These are phyloP conservation scores for Rhizophora mangle DNA, from an alignment of 345 rosid genomes.

Conservation along the genomic window DNA sequence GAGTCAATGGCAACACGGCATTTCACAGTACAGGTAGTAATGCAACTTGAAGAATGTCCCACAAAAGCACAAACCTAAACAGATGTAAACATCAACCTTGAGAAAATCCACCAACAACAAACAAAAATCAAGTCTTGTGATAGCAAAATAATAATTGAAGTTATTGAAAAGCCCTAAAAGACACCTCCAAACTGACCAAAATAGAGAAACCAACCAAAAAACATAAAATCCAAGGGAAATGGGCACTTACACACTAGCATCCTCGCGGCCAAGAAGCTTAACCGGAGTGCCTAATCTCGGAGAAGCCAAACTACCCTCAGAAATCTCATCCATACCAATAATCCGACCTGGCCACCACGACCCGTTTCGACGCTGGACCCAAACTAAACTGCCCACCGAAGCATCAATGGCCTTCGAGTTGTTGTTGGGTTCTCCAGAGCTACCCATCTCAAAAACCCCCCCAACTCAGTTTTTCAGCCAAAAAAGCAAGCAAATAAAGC, in stretches of 20 bases:
- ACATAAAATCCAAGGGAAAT: background rate
- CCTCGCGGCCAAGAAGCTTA: constrained; percentile 94
- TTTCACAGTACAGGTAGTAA: background rate
- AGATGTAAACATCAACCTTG: too few species aligned
- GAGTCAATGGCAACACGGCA: background rate
- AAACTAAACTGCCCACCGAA: constrained; percentile 86
- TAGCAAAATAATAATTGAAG: background rate
- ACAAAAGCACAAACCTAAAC: too few species aligned
- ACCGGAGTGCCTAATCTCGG: constrained; percentile 91
- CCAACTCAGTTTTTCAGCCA: constrained; percentile 18
- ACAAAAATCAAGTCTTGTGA: background rate
- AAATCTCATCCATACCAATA: constrained; percentile 65
- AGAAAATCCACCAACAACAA: too few species aligned
- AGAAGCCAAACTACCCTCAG: constrained; percentile 67
- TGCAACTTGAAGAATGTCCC: background rate
- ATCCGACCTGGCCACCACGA: constrained; percentile 99
- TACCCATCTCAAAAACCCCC: constrained; percentile 53
- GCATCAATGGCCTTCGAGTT: constrained; percentile 54
- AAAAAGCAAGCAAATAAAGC: constrained; percentile 6
- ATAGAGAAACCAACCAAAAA: background rate
- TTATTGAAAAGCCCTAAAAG: background rate
- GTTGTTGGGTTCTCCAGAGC: constrained; percentile 54
- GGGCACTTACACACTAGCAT: constrained; percentile 85
- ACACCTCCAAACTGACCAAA: background rate
- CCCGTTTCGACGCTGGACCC: constrained; percentile 97